Conservation (phyloP, 1,284 basidiomycete genomes). For the Porogramme epimiltina region DNA sequence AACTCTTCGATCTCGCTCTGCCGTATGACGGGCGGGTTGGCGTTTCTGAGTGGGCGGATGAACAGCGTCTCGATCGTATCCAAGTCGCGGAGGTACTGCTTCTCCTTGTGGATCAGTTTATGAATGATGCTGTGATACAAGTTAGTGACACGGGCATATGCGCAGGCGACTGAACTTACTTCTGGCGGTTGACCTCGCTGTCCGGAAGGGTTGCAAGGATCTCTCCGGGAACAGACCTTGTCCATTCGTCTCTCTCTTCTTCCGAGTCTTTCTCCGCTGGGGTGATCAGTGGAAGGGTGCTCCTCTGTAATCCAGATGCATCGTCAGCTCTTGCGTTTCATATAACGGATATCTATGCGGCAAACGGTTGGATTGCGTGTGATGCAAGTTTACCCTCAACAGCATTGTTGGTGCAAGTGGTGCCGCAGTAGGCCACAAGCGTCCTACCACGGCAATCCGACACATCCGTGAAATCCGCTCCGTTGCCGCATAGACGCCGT, state of each 20-base stretch:
- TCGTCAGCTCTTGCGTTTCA: neutral
- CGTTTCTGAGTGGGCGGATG: conserved; percentile 73
- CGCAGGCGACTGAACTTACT: conserved; percentile 40
- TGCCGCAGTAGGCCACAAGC: no score
- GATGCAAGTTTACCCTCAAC: no score
- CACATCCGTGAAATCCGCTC: no score
- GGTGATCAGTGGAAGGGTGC: conserved; percentile 25
- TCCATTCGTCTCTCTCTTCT: conserved; percentile 67
- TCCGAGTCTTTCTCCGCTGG: conserved; percentile 27
- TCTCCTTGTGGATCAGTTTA: conserved; percentile 89
- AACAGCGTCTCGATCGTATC: conserved; percentile 84
- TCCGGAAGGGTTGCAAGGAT: conserved; percentile 71
- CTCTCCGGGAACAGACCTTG: conserved; percentile 66
- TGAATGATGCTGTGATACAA: conserved; percentile 72
- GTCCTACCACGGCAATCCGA: no score
- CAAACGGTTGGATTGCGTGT: no score
- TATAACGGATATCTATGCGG: no score
- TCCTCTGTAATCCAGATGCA: conserved; percentile 21
- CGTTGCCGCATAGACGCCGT: no score
- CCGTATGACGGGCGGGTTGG: conserved; percentile 77
- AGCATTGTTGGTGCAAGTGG: no score
- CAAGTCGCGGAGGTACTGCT: conserved; percentile 89
- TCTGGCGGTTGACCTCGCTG: conserved; percentile 85
- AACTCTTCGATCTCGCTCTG: conserved; percentile 73
- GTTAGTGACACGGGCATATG: neutral